Evolutionary conservation across 805 yeast genomes (phyloP).

Genomic region (Starmerella tilneyi): DNA sequence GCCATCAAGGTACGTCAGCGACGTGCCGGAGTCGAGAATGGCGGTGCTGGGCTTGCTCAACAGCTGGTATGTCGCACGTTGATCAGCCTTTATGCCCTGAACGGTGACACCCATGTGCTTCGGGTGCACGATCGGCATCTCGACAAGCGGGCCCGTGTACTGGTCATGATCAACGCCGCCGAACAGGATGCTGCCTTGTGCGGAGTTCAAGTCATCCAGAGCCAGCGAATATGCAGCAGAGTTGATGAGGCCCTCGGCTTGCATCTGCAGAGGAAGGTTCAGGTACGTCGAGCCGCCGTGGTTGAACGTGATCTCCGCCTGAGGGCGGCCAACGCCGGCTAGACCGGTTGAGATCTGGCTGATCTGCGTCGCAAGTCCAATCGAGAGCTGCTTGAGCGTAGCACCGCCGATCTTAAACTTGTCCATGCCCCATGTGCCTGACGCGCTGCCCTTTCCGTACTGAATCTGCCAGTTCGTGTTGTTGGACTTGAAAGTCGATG

Average conservation of each 20-base stretch:
- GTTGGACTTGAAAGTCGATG: conserved; percentile 27
- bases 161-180: conserved; percentile 47
- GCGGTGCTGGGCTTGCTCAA: conserved; percentile 31
- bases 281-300: conserved; percentile 35
- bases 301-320: conserved; percentile 41
- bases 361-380: conserved; percentile 59
- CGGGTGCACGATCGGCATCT: conserved; percentile 33
- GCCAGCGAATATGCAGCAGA: conserved; percentile 56
- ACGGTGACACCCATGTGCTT: conserved; percentile 30
- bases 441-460: conserved; percentile 44
- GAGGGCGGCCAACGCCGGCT: conserved; percentile 37
- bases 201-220: conserved; percentile 37
- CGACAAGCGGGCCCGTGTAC: conserved; percentile 37
- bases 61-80: conserved; percentile 25
- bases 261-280: conserved; percentile 58
- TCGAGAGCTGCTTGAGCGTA: conserved; percentile 44
- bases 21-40: conserved; percentile 47
- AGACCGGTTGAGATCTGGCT: conserved; percentile 57
- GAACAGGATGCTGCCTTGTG: conserved; percentile 44
- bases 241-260: conserved; percentile 47
- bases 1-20: conserved; percentile 41
- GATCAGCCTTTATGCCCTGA: conserved; percentile 26
- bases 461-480: conserved; percentile 28
- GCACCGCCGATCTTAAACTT: conserved; percentile 45
- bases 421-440: conserved; percentile 58